Percentiles rank a stretch among this genome's conserved stretches.
Evolutionary conservation across 768 basidiomycete species (phyloP).

Genomic region (Tylopilus cervinicoccineus): DNA sequence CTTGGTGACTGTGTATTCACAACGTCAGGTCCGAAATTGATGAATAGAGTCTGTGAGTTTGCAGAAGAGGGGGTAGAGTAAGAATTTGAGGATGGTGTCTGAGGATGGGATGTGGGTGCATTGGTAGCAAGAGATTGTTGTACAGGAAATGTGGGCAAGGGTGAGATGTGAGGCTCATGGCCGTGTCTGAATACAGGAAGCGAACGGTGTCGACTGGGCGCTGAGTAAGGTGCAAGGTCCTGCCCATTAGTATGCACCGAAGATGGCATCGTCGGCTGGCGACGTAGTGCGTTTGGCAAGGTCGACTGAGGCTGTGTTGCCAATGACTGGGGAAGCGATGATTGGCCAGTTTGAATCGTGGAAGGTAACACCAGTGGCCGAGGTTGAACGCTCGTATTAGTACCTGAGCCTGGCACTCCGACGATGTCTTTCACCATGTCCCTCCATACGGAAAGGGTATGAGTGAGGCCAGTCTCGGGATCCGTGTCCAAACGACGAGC

Average conservation of each 20-base stretch:
- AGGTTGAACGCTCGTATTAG: neutral
- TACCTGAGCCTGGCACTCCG: neutral
- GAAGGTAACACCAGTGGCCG: conserved; percentile 11
- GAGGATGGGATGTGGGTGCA: neutral
- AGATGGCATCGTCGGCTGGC: conserved; percentile 12
- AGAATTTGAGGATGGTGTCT: conserved; percentile 7
- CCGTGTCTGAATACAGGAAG: conserved; percentile 21
- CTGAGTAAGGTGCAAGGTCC: neutral
- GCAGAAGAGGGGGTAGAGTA: conserved; percentile 2
- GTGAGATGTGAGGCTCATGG: neutral
- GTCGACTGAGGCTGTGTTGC: conserved; percentile 1
- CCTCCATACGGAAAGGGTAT: conserved; percentile 3
- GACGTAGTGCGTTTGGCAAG: neutral
- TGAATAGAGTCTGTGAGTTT: neutral
- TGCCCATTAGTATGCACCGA: neutral
- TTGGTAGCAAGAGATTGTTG: neutral
- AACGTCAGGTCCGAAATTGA: neutral
- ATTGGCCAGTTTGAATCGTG: conserved; percentile 1
- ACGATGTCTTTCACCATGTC: conserved; percentile 2
- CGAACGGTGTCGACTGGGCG: conserved; percentile 18
- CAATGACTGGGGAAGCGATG: neutral
- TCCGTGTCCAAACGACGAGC: conserved; percentile 8
- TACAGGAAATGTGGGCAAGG: conserved; percentile 2
- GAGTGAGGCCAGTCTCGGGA: conserved; percentile 17
- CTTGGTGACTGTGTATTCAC: neutral